Percentiles rank a stretch among this genome's conserved stretches.
Conservation (phyloP, 1,284 basidiomycete species). For the Ustilago tritici region DNA sequence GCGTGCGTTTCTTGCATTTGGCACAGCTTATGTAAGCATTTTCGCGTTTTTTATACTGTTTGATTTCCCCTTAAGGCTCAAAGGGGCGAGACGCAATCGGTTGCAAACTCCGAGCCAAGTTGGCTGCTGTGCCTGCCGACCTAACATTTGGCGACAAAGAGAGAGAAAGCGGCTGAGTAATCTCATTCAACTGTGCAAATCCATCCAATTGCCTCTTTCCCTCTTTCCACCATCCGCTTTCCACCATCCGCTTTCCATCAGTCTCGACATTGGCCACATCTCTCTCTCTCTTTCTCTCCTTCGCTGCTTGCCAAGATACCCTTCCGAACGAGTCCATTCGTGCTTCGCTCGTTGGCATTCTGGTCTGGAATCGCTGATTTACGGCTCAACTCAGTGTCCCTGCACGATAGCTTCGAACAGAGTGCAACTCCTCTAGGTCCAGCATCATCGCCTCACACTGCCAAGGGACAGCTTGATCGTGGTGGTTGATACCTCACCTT, state of each 20-base stretch:
- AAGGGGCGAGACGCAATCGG: conserved; percentile 3
- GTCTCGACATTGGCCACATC: conserved; percentile 1
- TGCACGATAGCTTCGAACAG: no score
- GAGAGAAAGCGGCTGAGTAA: not conserved
- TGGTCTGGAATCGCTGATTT: no score
- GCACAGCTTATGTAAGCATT: no score
- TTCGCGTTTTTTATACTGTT: no score
- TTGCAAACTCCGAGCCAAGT: no score
- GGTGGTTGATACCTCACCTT: not conserved
- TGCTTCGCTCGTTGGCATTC: no score
- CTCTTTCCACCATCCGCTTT: not conserved
- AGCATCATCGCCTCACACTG: not conserved
- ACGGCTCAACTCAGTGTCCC: no score
- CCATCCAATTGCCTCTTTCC: conserved; percentile 6
- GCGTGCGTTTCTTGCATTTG: no score
- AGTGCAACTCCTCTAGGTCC: no score
- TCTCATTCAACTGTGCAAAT: not conserved
- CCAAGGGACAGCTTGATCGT: not conserved
- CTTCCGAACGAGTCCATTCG: no score
- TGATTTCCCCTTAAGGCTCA: not conserved
- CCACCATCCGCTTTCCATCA: not conserved
- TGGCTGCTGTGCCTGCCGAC: no score
- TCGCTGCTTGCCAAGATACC: no score
- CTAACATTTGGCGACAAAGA: not conserved
- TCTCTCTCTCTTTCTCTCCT: conserved; percentile 1